Base-by-base conservation (phyloP, 192 early-diverging fungal species). In the Backusella liffmaniae region DNA sequence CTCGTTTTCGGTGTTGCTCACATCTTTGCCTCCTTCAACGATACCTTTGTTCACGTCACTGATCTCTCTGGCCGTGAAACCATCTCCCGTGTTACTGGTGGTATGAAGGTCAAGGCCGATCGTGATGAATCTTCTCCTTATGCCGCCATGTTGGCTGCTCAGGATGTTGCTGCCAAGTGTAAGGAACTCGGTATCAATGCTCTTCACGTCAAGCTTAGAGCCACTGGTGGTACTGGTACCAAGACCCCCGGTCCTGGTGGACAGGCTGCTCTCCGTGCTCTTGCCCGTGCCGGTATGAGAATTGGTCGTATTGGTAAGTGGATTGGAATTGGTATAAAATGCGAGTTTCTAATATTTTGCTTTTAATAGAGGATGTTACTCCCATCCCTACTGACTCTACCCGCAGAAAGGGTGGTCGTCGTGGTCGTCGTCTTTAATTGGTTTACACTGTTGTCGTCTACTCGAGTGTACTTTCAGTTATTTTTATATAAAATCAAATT, bases 71-170 rank as follows among this genome's bases (percentile, higher is more conserved):
- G 98, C 72, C 92, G 96, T 84, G 97, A 99, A 92, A 99, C 98
- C 86, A 97, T 99, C 83, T 90, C 92, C 82, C 94, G 98, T 89
- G 94, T 99, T 74, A 99, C 98, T 82, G 96, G 97, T 91, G 98
- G 98, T 79, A 99, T 99, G 98, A 99, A 97, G 92, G 98, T 99
- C 84, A 99, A 99, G 94, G 95, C 97, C 70, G 98, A 99, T 88
- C 97, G 98, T 91, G 98, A 99, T 86, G 98, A 99, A 88, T 96
- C 97, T 69, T 98, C 98, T 78, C 96, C 98, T 77, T 99, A 99
- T 88, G 98, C 98, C 76, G 97, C 98, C 80, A 99, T 99, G 98
- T 92, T 99, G 89, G 98, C 98, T 75, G 93, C 96, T 78, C 97
- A 99, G 91, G 96, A 99, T 85, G 98, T 98, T 84, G 96, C 96